Evolutionary conservation across 1,284 basidiomycete genomes (phyloP).

Genomic region (Ganoderma sp.): DNA sequence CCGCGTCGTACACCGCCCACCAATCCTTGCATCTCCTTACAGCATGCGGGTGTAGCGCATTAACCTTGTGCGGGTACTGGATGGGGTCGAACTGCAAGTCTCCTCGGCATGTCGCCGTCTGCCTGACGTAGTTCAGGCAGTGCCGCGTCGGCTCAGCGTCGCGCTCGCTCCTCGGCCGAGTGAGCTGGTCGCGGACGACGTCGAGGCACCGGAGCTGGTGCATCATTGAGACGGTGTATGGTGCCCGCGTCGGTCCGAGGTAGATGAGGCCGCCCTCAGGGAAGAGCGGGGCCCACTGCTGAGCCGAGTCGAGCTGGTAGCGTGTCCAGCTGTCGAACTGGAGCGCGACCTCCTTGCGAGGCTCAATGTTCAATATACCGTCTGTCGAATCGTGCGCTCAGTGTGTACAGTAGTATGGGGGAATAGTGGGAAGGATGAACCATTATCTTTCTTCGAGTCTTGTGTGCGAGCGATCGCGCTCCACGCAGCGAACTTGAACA

Average conservation of each 20-base stretch:
- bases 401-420: not conserved
- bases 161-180: slow-evolving; percentile 13
- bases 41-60: slow-evolving; percentile 15
- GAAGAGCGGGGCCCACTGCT: slow-evolving; percentile 27
- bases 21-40: slow-evolving; percentile 29
- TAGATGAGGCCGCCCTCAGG: slow-evolving; percentile 30
- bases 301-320: slow-evolving; percentile 21
- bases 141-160: slow-evolving; percentile 22
- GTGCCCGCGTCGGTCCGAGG: slow-evolving; percentile 15
- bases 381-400: not conserved
- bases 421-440: not conserved
- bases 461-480: not conserved
- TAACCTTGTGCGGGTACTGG: slow-evolving; percentile 21
- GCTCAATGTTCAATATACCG: slow-evolving; percentile 15
- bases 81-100: slow-evolving; percentile 25
- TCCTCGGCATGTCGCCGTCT: slow-evolving; percentile 28
- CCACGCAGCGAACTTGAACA: not conserved
- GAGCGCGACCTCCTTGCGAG: slow-evolving; percentile 19
- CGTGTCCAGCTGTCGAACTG: slow-evolving; percentile 29
- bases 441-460: not conserved
- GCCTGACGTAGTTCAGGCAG: slow-evolving; percentile 35
- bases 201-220: slow-evolving; percentile 35
- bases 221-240: slow-evolving; percentile 34
- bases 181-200: slow-evolving; percentile 30
- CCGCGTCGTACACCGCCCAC: slow-evolving; percentile 29